phyloP scores from a whole-genome alignment of 495 filamentous ascomycete genomes.

The Penicillium simplicissimum region DNA sequence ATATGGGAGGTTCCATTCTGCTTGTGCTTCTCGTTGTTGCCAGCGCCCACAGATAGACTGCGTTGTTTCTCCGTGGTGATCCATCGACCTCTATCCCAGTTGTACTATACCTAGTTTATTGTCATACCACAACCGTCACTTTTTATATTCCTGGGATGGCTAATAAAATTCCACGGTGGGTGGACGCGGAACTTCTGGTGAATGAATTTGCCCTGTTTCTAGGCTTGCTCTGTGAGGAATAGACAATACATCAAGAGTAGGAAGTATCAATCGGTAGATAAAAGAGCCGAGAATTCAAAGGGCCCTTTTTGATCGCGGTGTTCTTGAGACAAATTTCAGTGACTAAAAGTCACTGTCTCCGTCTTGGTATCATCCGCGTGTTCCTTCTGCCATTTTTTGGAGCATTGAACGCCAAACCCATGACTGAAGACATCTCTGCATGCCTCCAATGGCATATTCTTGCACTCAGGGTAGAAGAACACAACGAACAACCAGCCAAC shows the following conservation, averaged over 20 bases:
- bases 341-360: neutral
- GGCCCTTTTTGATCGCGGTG: neutral
- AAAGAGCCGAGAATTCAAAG: neutral
- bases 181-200: too few species aligned
- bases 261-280: too few species aligned
- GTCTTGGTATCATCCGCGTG: conserved; percentile 17
- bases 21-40: neutral
- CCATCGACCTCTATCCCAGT: neutral
- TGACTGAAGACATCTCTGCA: conserved; percentile 45
- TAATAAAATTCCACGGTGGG: too few species aligned
- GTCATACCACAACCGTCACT: too few species aligned
- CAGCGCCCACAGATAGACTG: neutral
- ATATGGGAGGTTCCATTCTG: neutral
- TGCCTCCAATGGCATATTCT: conserved; percentile 51
- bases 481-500: conserved; percentile 48
- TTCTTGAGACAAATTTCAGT: conserved; percentile 8
- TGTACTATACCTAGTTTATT: too few species aligned
- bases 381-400: conserved; percentile 40
- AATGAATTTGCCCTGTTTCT: too few species aligned
- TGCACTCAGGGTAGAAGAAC: conserved; percentile 50
- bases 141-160: too few species aligned
- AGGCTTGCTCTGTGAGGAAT: too few species aligned
- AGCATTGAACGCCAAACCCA: conserved; percentile 46
- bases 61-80: neutral
- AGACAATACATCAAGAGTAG: too few species aligned